Evolutionary conservation across 2,329 filamentous ascomycete genomes (phyloP).

Genomic region (Cryphonectria japonica): DNA sequence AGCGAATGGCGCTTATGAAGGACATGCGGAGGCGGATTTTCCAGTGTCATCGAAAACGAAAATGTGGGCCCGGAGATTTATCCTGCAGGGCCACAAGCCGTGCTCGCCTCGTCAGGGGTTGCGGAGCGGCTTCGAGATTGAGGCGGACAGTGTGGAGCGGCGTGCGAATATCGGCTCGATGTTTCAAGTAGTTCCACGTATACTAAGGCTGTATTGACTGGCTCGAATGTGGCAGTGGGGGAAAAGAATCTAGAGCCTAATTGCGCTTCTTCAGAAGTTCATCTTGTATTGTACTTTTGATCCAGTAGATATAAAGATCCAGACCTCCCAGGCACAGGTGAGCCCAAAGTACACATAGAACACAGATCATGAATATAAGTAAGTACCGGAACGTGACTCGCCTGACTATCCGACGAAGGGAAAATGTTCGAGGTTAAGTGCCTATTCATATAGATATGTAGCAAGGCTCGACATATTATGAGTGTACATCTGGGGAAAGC

Average conservation of each 20-base stretch:
- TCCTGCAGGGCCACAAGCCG: background rate
- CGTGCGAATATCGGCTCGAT: background rate
- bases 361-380: background rate
- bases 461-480: too few species aligned
- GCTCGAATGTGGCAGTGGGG: too few species aligned
- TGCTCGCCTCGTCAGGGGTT: background rate
- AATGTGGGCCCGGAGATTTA: constrained; percentile 15
- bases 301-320: background rate
- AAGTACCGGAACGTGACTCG: background rate
- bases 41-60: constrained; percentile 24
- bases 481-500: too few species aligned
- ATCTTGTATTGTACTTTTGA: too few species aligned
- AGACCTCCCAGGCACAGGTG: background rate
- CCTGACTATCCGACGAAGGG: background rate
- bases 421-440: background rate
- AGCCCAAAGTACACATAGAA: background rate
- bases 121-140: background rate
- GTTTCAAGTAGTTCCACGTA: background rate
- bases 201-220: background rate
- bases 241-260: too few species aligned
- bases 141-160: background rate
- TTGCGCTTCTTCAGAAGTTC: too few species aligned
- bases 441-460: background rate
- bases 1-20: constrained; percentile 12
- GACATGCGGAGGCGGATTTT: constrained; percentile 14